phyloP scores from a whole-genome alignment of 2,329 filamentous ascomycete genomes.

The Fusarium poae region DNA sequence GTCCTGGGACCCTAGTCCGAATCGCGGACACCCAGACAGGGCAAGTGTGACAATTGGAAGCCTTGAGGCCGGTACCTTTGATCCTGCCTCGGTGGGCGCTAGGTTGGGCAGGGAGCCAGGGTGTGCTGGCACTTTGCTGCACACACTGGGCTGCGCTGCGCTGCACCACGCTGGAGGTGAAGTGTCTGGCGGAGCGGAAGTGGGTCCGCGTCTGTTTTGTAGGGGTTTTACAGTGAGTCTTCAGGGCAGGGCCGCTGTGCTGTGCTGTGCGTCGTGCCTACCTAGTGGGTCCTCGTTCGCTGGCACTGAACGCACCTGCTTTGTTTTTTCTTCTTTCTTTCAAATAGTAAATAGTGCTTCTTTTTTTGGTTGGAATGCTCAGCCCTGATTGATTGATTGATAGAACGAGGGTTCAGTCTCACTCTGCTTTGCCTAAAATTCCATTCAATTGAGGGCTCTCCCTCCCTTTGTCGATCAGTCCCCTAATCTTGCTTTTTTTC shows the following conservation, averaged over 20 bases:
- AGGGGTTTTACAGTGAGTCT: conserved; percentile 26
- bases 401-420: conserved; percentile 17
- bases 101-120: conserved; percentile 14
- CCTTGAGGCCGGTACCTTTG: conserved; percentile 36
- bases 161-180: neutral
- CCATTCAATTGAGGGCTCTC: conserved; percentile 9
- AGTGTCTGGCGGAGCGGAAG: conserved; percentile 43
- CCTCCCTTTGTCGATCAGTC: conserved; percentile 15
- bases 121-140: conserved; percentile 40
- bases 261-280: neutral
- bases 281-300: neutral
- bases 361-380: conserved; percentile 22
- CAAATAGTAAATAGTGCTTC: conserved; percentile 7
- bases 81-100: conserved; percentile 14
- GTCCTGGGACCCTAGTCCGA: conserved; percentile 20
- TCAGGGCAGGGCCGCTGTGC: conserved; percentile 25
- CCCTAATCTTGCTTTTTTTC: conserved; percentile 10
- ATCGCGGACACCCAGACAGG: conserved; percentile 37
- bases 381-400: conserved; percentile 28
- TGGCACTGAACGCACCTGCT: conserved; percentile 10
- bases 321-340: neutral
- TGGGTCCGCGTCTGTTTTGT: conserved; percentile 31
- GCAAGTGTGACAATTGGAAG: conserved; percentile 41
- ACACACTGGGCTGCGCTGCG: conserved; percentile 1
- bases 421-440: conserved; percentile 1